These are phyloP conservation scores for Globisporangium cederbergense DNA, from an alignment of 352 stramenopile species.

Conservation along the genomic window DNA sequence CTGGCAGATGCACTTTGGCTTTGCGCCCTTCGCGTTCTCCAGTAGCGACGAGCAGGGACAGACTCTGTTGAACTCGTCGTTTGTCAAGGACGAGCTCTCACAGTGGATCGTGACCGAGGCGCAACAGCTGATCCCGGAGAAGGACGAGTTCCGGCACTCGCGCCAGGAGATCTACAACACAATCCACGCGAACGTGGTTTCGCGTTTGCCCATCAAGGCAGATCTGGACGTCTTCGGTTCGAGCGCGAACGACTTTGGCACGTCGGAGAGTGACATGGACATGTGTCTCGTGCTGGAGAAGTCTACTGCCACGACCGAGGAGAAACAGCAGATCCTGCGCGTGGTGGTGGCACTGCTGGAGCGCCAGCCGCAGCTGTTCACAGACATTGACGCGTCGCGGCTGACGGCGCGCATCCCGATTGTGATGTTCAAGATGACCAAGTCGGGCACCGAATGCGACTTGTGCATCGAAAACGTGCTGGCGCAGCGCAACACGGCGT, in stretches of 20 bases:
- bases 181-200: constrained; percentile 54
- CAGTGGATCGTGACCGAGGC: constrained; percentile 50
- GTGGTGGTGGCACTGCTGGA: constrained; percentile 57
- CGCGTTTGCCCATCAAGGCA: constrained; percentile 47
- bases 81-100: constrained; percentile 43
- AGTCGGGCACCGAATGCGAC: constrained; percentile 69
- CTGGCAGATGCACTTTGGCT: constrained; percentile 66
- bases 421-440: constrained; percentile 93
- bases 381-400: constrained; percentile 67
- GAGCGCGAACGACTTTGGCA: constrained; percentile 96
- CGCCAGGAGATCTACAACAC: constrained; percentile 72
- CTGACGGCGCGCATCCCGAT: constrained; percentile 97
- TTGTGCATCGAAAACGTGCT: constrained; percentile 95
- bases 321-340: constrained; percentile 69
- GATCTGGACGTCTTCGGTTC: constrained; percentile 93
- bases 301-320: constrained; percentile 27
- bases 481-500: constrained; percentile 95
- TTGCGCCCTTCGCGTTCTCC: constrained; percentile 37
- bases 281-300: constrained; percentile 87
- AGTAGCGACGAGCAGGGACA: background rate
- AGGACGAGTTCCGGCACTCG: constrained; percentile 45
- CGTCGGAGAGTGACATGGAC: constrained; percentile 89
- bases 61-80: constrained; percentile 30
- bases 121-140: constrained; percentile 57
- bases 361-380: constrained; percentile 59